Percentiles rank a stretch among this genome's conserved stretches.
Conservation (phyloP, 2,329 filamentous ascomycete genomes). For the Ophiosphaerella korrae region DNA sequence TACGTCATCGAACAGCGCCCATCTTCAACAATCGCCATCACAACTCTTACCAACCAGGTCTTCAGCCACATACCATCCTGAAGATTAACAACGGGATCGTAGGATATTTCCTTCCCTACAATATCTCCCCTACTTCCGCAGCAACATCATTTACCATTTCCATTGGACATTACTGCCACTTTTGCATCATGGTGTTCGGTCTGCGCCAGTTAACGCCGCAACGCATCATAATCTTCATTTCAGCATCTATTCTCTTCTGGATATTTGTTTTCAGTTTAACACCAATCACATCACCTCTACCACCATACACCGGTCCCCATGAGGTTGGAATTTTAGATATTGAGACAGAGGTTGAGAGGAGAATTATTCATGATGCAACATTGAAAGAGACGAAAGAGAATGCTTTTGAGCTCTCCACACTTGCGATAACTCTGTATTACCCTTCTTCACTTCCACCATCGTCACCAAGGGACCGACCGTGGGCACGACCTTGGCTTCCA, state of each 20-base stretch:
- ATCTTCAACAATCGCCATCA: not conserved
- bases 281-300: slow-evolving; percentile 49
- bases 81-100: too few relatives aligned
- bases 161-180: not conserved
- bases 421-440: slow-evolving; percentile 55
- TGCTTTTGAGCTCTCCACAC: slow-evolving; percentile 52
- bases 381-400: slow-evolving; percentile 47
- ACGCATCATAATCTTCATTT: slow-evolving; percentile 32
- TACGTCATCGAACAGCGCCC: not conserved
- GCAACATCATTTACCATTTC: not conserved
- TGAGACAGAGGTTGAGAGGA: slow-evolving; percentile 46
- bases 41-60: not conserved
- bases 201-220: slow-evolving; percentile 28
- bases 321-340: slow-evolving; percentile 53
- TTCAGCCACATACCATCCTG: too few relatives aligned
- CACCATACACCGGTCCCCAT: slow-evolving; percentile 50
- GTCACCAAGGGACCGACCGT: slow-evolving; percentile 30
- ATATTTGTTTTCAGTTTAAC: slow-evolving; percentile 48
- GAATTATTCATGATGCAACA: slow-evolving; percentile 43
- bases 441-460: slow-evolving; percentile 40
- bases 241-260: slow-evolving; percentile 38
- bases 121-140: not conserved
- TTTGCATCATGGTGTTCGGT: slow-evolving; percentile 26
- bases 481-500: slow-evolving; percentile 51
- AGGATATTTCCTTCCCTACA: not conserved